phyloP scores from a whole-genome alignment of 305 asterid species.

The Ajuga reptans region DNA sequence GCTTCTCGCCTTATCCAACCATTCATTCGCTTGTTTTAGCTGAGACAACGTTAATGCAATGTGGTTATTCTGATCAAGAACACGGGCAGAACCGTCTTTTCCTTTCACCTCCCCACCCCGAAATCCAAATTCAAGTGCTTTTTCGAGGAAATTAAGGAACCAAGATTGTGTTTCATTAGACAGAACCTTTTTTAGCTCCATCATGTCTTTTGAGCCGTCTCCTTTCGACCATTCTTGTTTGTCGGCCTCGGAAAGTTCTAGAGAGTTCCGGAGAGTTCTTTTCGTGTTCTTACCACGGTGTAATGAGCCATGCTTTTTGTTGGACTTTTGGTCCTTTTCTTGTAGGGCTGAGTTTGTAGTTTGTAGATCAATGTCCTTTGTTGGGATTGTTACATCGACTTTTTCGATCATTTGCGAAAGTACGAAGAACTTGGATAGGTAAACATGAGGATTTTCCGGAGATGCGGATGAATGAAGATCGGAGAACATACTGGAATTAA shows the following conservation, averaged over 20 bases:
- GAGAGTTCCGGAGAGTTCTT: conserved; percentile 25
- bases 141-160: conserved; percentile 68
- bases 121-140: conserved; percentile 67
- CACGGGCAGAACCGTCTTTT: conserved; percentile 25
- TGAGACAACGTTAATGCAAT: conserved; percentile 64
- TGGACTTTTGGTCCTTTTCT: conserved; percentile 34
- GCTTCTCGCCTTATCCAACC: conserved; percentile 55
- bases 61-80: conserved; percentile 42
- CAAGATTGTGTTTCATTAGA: conserved; percentile 48
- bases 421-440: conserved; percentile 58
- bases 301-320: conserved; percentile 24
- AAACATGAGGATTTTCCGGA: conserved; percentile 59
- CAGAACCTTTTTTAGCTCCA: conserved; percentile 42
- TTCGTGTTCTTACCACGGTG: conserved; percentile 20
- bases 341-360: conserved; percentile 28
- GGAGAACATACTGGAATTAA: conserved; percentile 54
- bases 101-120: conserved; percentile 37
- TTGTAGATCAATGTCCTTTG: conserved; percentile 27
- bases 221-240: conserved; percentile 70
- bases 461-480: conserved; percentile 66
- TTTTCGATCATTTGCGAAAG: conserved; percentile 62
- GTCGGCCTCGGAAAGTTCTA: conserved; percentile 36
- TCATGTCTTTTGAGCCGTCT: conserved; percentile 41
- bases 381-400: conserved; percentile 28
- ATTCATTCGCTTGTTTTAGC: conserved; percentile 70